These are phyloP conservation scores for Berkeleyomyces rouxiae DNA, from an alignment of 2,329 filamentous ascomycete species.

Conservation along the genomic window DNA sequence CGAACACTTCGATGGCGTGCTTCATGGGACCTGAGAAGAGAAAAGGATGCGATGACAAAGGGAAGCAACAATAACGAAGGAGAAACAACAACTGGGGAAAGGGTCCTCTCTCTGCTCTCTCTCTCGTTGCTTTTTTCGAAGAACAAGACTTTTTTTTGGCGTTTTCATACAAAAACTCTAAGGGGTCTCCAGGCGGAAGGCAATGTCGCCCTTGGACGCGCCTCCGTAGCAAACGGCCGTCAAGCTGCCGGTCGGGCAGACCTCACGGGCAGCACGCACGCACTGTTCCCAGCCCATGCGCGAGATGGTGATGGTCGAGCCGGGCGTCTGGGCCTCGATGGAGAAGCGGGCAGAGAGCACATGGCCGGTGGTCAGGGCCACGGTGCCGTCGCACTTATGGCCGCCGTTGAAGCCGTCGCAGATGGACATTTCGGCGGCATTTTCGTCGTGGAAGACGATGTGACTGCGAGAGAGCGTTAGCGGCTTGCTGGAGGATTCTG, in stretches of 20 bases:
- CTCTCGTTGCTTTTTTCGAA: background rate
- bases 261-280: constrained; percentile 33
- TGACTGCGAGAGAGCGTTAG: constrained; percentile 17
- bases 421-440: constrained; percentile 31
- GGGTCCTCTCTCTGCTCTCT: background rate
- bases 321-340: constrained; percentile 25
- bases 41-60: background rate
- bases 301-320: constrained; percentile 34
- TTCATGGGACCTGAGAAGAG: background rate
- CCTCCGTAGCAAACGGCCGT: constrained; percentile 31
- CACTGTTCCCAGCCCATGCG: constrained; percentile 38
- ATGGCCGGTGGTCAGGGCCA: constrained; percentile 27
- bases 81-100: background rate
- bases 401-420: constrained; percentile 34
- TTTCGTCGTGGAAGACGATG: constrained; percentile 33
- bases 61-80: background rate
- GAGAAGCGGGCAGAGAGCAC: constrained; percentile 33
- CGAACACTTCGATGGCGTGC: constrained; percentile 7
- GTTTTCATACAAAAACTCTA: background rate
- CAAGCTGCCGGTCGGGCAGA: constrained; percentile 34
- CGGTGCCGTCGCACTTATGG: constrained; percentile 29
- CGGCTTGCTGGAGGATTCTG: background rate
- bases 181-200: constrained; percentile 23
- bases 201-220: constrained; percentile 29
- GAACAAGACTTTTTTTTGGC: background rate